Percentiles rank a stretch among this genome's conserved stretches.
Evolutionary conservation across 768 basidiomycete genomes (phyloP).

Genomic region (Roridomyces roridus): DNA sequence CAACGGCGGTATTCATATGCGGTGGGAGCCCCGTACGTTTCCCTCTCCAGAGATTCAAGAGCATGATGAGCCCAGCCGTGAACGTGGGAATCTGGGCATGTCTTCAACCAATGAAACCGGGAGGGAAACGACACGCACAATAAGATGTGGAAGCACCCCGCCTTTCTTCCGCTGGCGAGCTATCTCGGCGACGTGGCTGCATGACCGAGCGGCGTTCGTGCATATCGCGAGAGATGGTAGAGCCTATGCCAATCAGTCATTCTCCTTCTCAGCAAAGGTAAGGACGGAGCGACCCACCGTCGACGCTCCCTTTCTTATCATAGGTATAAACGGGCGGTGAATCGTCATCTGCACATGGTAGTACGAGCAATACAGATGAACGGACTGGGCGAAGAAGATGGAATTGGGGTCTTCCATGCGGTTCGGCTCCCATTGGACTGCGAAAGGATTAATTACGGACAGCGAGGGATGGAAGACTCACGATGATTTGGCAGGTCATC

Average conservation of each 20-base stretch:
- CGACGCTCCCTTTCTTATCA: constrained; percentile 51
- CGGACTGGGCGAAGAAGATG: constrained; percentile 63
- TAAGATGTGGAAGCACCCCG: constrained; percentile 31
- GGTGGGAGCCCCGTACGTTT: constrained; percentile 52
- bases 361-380: constrained; percentile 51
- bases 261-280: neutral
- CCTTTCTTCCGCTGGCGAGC: constrained; percentile 38
- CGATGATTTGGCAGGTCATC: constrained; percentile 60
- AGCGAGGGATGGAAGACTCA: neutral
- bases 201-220: constrained; percentile 82
- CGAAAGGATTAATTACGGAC: constrained; percentile 35
- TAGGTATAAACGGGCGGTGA: constrained; percentile 82
- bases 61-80: constrained; percentile 56
- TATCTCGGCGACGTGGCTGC: constrained; percentile 70
- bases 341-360: constrained; percentile 69
- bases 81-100: constrained; percentile 41
- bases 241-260: constrained; percentile 12
- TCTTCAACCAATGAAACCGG: constrained; percentile 28
- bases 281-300: constrained; percentile 1
- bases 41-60: constrained; percentile 74
- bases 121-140: constrained; percentile 24
- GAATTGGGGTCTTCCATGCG: constrained; percentile 37
- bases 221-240: constrained; percentile 82
- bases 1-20: constrained; percentile 57
- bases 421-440: constrained; percentile 51